These are phyloP conservation scores for Cladosporium sp. DNA, from an alignment of 2,329 filamentous ascomycete species.

Conservation along the genomic window DNA sequence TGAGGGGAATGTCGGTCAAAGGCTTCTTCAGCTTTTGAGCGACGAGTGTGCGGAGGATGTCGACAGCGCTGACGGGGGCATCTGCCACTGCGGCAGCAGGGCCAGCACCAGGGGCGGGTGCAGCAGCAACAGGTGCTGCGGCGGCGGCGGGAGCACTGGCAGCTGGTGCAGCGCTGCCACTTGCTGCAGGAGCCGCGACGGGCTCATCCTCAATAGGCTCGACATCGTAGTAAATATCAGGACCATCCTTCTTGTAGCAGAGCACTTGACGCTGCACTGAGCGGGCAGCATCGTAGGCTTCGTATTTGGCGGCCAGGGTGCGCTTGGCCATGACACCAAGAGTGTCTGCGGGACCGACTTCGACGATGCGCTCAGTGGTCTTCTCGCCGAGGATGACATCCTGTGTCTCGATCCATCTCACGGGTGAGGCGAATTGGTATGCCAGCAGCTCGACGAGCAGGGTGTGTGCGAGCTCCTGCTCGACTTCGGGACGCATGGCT, in stretches of 20 bases:
- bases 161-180: conserved; percentile 41
- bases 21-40: conserved; percentile 98
- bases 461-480: conserved; percentile 98
- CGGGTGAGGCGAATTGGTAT: conserved; percentile 98
- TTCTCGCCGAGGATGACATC: conserved; percentile 98
- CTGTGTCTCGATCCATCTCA: conserved; percentile 99
- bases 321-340: conserved; percentile 96
- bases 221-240: conserved; percentile 99
- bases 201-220: conserved; percentile 91
- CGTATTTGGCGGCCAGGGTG: conserved; percentile 93
- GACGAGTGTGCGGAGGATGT: conserved; percentile 83
- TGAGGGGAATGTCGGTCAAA: conserved; percentile 79
- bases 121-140: conserved; percentile 50
- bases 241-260: conserved; percentile 98
- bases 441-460: conserved; percentile 97
- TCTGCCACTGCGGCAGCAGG: conserved; percentile 85
- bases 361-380: conserved; percentile 92
- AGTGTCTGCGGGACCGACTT: conserved; percentile 94
- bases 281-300: conserved; percentile 95
- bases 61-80: conserved; percentile 79
- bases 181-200: conserved; percentile 47
- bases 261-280: conserved; percentile 96
- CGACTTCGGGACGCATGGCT: conserved; percentile 90
- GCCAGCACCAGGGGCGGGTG: conserved; percentile 66
- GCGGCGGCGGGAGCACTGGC: conserved; percentile 47